Percentiles rank a stretch among this genome's conserved stretches.
phyloP scores from a whole-genome alignment of 164 flowering plant genomes.

The Berberis thunbergii region DNA sequence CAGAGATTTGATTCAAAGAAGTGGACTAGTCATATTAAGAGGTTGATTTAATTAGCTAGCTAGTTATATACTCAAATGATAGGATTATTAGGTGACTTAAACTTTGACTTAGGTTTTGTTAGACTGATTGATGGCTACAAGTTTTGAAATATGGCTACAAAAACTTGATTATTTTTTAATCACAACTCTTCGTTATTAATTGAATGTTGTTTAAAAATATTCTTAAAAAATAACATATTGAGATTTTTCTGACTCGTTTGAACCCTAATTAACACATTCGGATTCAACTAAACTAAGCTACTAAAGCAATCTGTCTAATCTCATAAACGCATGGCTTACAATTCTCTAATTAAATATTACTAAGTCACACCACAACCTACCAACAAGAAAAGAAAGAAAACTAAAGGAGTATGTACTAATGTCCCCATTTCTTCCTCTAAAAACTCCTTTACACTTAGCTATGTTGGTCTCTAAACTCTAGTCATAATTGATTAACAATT shows the following conservation, averaged over 20 bases:
- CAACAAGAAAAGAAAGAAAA: not conserved
- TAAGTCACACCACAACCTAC: not conserved
- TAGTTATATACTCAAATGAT: too few relatives aligned
- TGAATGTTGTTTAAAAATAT: too few relatives aligned
- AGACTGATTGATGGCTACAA: too few relatives aligned
- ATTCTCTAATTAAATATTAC: not conserved
- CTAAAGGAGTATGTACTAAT: not conserved
- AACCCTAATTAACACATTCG: not conserved
- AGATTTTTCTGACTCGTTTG: not conserved
- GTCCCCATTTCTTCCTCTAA: not conserved
- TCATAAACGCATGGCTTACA: conserved; percentile 1
- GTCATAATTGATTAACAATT: not conserved
- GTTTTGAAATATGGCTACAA: too few relatives aligned
- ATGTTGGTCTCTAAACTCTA: conserved; percentile 1
- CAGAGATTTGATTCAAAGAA: too few relatives aligned
- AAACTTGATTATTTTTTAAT: too few relatives aligned
- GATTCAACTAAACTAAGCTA: not conserved
- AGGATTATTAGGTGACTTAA: too few relatives aligned
- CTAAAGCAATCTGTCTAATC: not conserved
- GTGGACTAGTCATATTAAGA: too few relatives aligned
- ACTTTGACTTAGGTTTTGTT: too few relatives aligned
- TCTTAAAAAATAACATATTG: too few relatives aligned
- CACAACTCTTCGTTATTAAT: too few relatives aligned
- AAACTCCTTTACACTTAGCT: not conserved
- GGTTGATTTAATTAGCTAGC: too few relatives aligned